Percentiles rank a stretch among this genome's conserved stretches.
phyloP scores from a whole-genome alignment of 139 green algal species.

The Picocystis salinarum region DNA sequence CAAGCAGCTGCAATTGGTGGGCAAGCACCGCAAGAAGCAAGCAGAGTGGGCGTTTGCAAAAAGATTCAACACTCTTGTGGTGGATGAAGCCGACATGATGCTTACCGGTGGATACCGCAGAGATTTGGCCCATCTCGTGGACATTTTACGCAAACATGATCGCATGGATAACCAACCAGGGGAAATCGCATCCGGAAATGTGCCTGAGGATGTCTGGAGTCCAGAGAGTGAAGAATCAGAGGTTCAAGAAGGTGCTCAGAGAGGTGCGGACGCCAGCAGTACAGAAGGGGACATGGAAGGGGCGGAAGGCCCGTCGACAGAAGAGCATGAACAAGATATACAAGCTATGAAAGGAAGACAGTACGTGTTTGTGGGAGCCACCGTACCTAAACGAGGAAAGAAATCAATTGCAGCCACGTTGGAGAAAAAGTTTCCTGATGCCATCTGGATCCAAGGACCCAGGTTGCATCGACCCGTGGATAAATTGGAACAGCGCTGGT shows the following conservation, averaged over 20 bases:
- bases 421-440: slow-evolving; percentile 27
- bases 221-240: too few species aligned
- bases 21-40: too few species aligned
- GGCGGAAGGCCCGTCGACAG: too few species aligned
- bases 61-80: too few species aligned
- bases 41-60: too few species aligned
- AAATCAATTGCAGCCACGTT: slow-evolving; percentile 38
- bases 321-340: too few species aligned
- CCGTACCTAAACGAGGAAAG: slow-evolving; percentile 49
- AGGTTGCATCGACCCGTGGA: slow-evolving; percentile 41
- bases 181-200: too few species aligned
- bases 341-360: slow-evolving; percentile 22
- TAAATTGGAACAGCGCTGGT: slow-evolving; percentile 26
- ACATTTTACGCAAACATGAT: slow-evolving; percentile 15
- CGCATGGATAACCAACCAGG: too few species aligned
- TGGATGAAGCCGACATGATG: slow-evolving; percentile 90
- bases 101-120: slow-evolving; percentile 45
- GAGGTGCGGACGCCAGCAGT: not conserved
- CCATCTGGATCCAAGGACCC: slow-evolving; percentile 40
- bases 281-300: not conserved
- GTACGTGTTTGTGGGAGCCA: slow-evolving; percentile 85
- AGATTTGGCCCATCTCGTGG: slow-evolving; percentile 34
- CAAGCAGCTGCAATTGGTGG: too few species aligned
- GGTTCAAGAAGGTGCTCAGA: not conserved
- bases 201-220: too few species aligned